Evolutionary conservation across 805 yeast genomes (phyloP), one percentile per base, ranked within the genome.

Genomic region (Dipodascopsis tothii): DNA sequence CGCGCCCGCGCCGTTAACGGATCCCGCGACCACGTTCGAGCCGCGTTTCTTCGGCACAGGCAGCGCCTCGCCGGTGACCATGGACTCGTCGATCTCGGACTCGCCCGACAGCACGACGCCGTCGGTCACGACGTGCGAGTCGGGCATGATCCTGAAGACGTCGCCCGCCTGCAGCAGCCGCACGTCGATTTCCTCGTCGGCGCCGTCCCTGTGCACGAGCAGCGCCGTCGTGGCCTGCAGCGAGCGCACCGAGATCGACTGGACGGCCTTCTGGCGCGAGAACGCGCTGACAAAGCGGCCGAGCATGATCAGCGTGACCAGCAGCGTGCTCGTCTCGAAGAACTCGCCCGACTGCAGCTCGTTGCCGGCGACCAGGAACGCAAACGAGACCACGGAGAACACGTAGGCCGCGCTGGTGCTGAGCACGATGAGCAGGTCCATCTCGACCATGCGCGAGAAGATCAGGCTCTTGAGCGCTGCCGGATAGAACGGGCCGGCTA

Each of bases 21-120:
- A 80, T 1, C 90, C 92, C 0, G 86, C 77, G 60, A 73, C 80
- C 2, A 81, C 68, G 46, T 78, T 81, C 47, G 78, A 84, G 0
- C 87, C 87, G 0, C 64, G 62, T 1, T 45, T 43, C 52, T 75
- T 81, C n/a, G 62, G 63, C 7, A 80, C 78, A 1, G 87, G 83
- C 14, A 66, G 59, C 0, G 66, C 52, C 66, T 90, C 97, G 54
- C 97, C 97, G 1, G 96, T 90, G 21, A 90, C 69, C 3, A 94
- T 79, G 21, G 86, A 75, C 66, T 90, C 97, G 59, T 90, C 95
- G 61, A 86, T 80, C 52, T 84, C 90, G 47, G 88, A 74, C 17
- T 67, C 67, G 3, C 97, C 96, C 4, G 67, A 61, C 5, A 83
- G 67, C 44, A 90, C 60, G 3, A 85, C 68, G 18, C 81, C 75